Evolutionary conservation across 1,139 yeast species (phyloP).

Genomic region (Zygosaccharomyces sapae): DNA sequence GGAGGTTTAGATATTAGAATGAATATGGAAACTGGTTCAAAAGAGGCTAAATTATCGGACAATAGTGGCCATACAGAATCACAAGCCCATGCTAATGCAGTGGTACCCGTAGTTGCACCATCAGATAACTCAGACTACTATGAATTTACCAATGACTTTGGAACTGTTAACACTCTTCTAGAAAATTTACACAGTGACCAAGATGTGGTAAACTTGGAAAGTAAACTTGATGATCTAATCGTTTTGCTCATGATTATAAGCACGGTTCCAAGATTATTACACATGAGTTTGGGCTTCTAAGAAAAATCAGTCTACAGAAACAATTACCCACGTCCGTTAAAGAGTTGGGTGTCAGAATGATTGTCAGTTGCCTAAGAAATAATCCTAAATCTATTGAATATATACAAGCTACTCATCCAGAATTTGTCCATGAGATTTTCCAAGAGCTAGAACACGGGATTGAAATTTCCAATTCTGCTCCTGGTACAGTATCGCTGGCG

Average conservation of each 20-base stretch:
- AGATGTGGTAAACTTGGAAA: constrained; percentile 20
- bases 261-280: constrained; percentile 34
- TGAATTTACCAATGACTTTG: constrained; percentile 29
- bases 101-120: constrained; percentile 4
- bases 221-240: constrained; percentile 29
- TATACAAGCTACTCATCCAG: constrained; percentile 20
- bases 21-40: constrained; percentile 61
- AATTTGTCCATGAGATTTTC: constrained; percentile 19
- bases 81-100: constrained; percentile 3
- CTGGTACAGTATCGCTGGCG: constrained; percentile 13
- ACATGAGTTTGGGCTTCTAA: constrained; percentile 30
- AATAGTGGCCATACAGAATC: constrained; percentile 10
- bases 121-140: constrained; percentile 10
- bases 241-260: constrained; percentile 36
- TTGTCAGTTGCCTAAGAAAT: constrained; percentile 62
- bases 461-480: constrained; percentile 1
- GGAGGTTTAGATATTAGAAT: constrained; percentile 72
- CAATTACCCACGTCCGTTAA: constrained; percentile 29
- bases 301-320: constrained; percentile 17
- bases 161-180: constrained; percentile 14
- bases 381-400: constrained; percentile 58
- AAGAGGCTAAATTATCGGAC: constrained; percentile 60
- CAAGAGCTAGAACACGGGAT: constrained; percentile 8
- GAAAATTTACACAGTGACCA: constrained; percentile 15
- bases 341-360: constrained; percentile 49